A percentile compares a stretch with the other conserved stretches of the same genome.
Conservation (phyloP, 768 basidiomycete genomes). For the Baorangia bicolor region DNA sequence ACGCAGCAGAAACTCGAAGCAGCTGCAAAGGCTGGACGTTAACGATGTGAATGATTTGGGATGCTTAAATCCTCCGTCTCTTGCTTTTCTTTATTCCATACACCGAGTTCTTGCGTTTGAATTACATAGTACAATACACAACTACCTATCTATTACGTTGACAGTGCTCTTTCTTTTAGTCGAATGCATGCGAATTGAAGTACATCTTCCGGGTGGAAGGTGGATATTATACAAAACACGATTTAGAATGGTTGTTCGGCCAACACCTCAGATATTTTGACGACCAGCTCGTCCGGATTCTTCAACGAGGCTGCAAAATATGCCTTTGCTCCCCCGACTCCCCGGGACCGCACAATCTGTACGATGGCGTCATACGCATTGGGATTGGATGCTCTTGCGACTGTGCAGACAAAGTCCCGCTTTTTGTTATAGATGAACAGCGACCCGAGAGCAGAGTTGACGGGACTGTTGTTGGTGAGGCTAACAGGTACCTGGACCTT, state of each 20-base stretch:
- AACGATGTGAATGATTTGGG: not conserved
- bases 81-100: not conserved
- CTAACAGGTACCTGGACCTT: constrained; percentile 51
- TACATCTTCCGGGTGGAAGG: not conserved
- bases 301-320: constrained; percentile 56
- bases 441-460: constrained; percentile 16
- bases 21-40: not conserved
- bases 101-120: not conserved
- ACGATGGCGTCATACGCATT: constrained; percentile 42
- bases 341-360: constrained; percentile 40
- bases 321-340: constrained; percentile 45
- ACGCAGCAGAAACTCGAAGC: constrained; percentile 36
- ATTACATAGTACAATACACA: not conserved
- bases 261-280: constrained; percentile 51
- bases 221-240: not conserved
- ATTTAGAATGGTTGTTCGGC: constrained; percentile 56
- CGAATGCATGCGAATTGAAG: not conserved
- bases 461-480: not conserved
- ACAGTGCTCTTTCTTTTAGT: not conserved
- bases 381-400: constrained; percentile 34
- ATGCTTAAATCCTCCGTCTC: not conserved
- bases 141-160: not conserved
- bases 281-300: constrained; percentile 44
- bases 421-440: constrained; percentile 54
- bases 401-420: constrained; percentile 49